These are phyloP conservation scores for Monotropa hypopitys DNA, from an alignment of 179 eudicot genomes.

Conservation along the genomic window DNA sequence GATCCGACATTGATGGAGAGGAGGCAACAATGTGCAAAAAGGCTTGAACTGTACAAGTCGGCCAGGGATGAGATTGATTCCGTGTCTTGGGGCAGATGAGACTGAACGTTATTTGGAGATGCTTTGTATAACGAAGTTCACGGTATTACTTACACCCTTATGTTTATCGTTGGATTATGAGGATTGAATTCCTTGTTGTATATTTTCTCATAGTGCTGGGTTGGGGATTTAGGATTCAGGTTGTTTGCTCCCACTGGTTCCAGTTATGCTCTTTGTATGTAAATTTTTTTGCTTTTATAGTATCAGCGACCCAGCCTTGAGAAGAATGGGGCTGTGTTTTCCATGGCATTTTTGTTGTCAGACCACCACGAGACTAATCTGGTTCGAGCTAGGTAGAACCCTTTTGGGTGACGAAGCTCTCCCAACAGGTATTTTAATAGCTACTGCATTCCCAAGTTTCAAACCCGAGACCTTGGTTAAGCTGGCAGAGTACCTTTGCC, in stretches of 20 bases:
- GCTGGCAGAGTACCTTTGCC: no score
- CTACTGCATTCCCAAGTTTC: no score
- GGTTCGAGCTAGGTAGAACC: no score
- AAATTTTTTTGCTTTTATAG: background rate
- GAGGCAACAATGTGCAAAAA: constrained; percentile 51
- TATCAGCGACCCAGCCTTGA: no score
- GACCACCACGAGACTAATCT: no score
- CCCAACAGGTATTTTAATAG: no score
- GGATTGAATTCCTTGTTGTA: background rate
- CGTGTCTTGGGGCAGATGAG: constrained; percentile 51
- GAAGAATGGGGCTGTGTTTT: no score
- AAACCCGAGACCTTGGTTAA: no score
- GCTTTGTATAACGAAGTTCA: background rate
- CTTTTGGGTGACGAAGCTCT: no score
- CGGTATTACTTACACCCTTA: no score
- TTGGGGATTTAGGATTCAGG: background rate
- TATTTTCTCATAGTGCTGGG: background rate
- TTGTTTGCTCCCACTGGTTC: background rate
- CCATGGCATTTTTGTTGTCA: no score
- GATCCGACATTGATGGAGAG: constrained; percentile 69
- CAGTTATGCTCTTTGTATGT: background rate
- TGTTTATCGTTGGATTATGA: background rate
- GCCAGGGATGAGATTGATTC: constrained; percentile 81
- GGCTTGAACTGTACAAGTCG: constrained; percentile 67
- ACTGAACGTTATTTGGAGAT: background rate